Evolutionary conservation across 2,329 filamentous ascomycete species (phyloP), one percentile per base, ranked within the genome.

Genomic region (Epichloe uncinata): DNA sequence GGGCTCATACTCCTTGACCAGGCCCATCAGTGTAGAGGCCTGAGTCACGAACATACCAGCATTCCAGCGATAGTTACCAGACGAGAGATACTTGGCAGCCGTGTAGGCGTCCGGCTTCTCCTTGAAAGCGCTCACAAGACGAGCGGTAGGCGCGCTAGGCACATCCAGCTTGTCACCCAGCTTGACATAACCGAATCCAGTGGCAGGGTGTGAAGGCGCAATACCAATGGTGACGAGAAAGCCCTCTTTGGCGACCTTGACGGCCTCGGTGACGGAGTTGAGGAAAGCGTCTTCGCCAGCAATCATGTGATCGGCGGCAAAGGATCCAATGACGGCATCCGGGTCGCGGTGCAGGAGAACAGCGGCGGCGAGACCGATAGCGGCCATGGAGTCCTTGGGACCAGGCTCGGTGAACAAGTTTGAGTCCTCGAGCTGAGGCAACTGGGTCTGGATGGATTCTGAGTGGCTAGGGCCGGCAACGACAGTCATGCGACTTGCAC

Each of bases 41-140:
- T 57, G 57, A 48, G 57, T 58, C 45, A 60, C 58, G 44, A 60
- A 60, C 58, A 60, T 60, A 45, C 58, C 58, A 2, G 58, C 58
- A 45, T 60, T 60, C 58, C 58, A 60, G 47, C 58, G 57, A 50
- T 60, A 60, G 50, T 58, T 56, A 41, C 58, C 58, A 12, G 58
- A 58, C 5, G 54, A 55, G 20, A 60, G 51, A 48, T 60, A 60
- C 52, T 58, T 58, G 51, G 55, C 58, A 20, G 58, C 58, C 33
- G 58, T 60, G 50, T 57, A 57, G 9, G 58, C 58, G 42, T 58
- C 58, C 9, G 58, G 58, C 51, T 60, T 60, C 54, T 60, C 58
- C 51, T 60, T 60, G 53, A 60, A 60, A 5, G 58, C 50, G 49
- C 56, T 53, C 34, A 58, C 58, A 41, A 60, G 52, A 35, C 58